Percentiles rank a stretch among this genome's conserved stretches.
These are phyloP conservation scores for Panus rudis DNA, from an alignment of 768 basidiomycete species.

Conservation along the genomic window DNA sequence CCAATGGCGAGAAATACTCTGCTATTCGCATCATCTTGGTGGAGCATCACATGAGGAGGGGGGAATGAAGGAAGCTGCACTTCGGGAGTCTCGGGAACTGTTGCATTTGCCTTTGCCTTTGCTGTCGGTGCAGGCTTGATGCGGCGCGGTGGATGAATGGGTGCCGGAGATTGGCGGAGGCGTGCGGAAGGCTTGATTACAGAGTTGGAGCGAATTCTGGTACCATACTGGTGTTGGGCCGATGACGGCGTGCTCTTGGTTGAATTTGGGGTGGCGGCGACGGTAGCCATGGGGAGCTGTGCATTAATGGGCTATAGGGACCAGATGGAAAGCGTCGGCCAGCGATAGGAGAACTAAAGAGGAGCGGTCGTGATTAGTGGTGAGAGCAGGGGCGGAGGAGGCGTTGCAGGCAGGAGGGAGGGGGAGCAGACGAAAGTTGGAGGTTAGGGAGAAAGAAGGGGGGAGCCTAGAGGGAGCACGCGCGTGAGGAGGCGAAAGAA, in stretches of 20 bases:
- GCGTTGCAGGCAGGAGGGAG: slow-evolving; percentile 20
- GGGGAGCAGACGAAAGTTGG: slow-evolving; percentile 4
- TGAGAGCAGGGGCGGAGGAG: slow-evolving; percentile 24
- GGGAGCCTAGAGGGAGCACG: slow-evolving; percentile 20
- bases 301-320: slow-evolving; percentile 21
- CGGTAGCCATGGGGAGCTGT: slow-evolving; percentile 23
- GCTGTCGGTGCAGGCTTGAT: slow-evolving; percentile 26
- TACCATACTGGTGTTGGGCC: slow-evolving; percentile 40
- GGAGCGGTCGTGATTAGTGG: slow-evolving; percentile 11
- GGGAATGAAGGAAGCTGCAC: slow-evolving; percentile 41
- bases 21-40: slow-evolving; percentile 64
- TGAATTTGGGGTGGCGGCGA: slow-evolving; percentile 14
- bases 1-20: slow-evolving; percentile 72
- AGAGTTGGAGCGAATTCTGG: slow-evolving; percentile 46
- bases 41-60: slow-evolving; percentile 56
- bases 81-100: slow-evolving; percentile 13
- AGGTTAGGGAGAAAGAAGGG: slow-evolving; percentile 15
- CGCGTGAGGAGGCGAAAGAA: slow-evolving; percentile 11
- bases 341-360: slow-evolving; percentile 25
- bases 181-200: slow-evolving; percentile 46
- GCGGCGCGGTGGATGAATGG: slow-evolving; percentile 22
- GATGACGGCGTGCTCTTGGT: slow-evolving; percentile 17
- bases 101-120: slow-evolving; percentile 12
- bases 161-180: slow-evolving; percentile 39
- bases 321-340: slow-evolving; percentile 20